A percentile compares a stretch with the other conserved stretches of the same genome.
Evolutionary conservation across 305 asterid species (phyloP).

Genomic region (Fraxinus xanthoxyloides): DNA sequence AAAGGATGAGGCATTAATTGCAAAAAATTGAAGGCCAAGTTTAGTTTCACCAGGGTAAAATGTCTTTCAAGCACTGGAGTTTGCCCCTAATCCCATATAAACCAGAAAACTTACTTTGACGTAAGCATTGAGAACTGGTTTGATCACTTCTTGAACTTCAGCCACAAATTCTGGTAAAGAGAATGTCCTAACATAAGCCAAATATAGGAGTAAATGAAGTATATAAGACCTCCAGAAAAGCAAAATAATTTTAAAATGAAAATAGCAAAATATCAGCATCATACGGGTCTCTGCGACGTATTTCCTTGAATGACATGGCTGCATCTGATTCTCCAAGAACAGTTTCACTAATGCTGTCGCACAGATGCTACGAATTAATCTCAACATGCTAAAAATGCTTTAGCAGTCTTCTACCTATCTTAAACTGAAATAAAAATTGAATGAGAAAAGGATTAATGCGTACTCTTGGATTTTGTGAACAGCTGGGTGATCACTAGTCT

Average conservation of each 20-base stretch:
- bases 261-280: slow-evolving; percentile 28
- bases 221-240: not conserved
- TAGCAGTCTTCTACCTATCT: not conserved
- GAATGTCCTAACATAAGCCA: slow-evolving; percentile 58
- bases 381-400: slow-evolving; percentile 9
- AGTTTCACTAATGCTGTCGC: slow-evolving; percentile 75
- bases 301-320: slow-evolving; percentile 92
- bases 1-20: not conserved
- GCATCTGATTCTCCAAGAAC: slow-evolving; percentile 92
- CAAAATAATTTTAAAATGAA: not conserved
- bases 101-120: slow-evolving; percentile 58
- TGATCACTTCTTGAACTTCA: slow-evolving; percentile 89
- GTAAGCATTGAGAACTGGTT: slow-evolving; percentile 86
- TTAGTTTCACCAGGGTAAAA: not conserved
- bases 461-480: slow-evolving; percentile 97
- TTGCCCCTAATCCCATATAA: not conserved
- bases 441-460: slow-evolving; percentile 15
- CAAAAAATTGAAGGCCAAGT: not conserved
- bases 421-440: slow-evolving; percentile 4
- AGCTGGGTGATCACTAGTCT: slow-evolving; percentile 90
- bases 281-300: slow-evolving; percentile 91
- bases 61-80: not conserved
- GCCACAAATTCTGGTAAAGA: slow-evolving; percentile 93
- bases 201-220: slow-evolving; percentile 15
- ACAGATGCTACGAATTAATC: slow-evolving; percentile 19